These are phyloP conservation scores for Mycotypha africana DNA, from an alignment of 371 early-diverging fungal species.

Conservation along the genomic window DNA sequence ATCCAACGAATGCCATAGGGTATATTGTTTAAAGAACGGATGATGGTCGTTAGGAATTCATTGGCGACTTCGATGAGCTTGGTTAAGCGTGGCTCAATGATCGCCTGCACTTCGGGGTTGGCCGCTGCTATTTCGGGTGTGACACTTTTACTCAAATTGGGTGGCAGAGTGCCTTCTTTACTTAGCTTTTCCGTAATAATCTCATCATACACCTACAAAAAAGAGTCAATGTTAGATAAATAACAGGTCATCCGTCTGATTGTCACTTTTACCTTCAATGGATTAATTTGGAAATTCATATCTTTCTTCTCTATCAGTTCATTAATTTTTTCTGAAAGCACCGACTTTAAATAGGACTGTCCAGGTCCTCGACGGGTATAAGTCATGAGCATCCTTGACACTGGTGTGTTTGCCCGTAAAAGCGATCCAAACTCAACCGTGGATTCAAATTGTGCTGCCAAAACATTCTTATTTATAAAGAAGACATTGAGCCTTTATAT, in stretches of 20 bases:
- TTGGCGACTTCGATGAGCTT: slow-evolving; percentile 83
- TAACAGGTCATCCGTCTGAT: background rate
- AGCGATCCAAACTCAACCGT: slow-evolving; percentile 83
- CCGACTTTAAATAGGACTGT: slow-evolving; percentile 86
- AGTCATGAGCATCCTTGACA: slow-evolving; percentile 94
- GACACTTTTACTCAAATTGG: slow-evolving; percentile 64
- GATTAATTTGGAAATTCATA: slow-evolving; percentile 83
- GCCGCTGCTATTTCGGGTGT: slow-evolving; percentile 74
- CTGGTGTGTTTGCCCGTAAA: slow-evolving; percentile 92
- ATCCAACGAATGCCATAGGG: slow-evolving; percentile 95
- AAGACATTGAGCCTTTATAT: background rate
- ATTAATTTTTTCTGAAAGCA: slow-evolving; percentile 79
- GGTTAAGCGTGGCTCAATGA: slow-evolving; percentile 76
- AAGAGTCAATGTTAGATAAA: background rate
- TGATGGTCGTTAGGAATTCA: slow-evolving; percentile 72
- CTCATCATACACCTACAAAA: slow-evolving; percentile 63
- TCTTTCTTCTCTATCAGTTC: slow-evolving; percentile 47
- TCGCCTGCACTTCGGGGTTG: slow-evolving; percentile 76
- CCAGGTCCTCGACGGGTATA: slow-evolving; percentile 93
- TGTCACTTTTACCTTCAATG: slow-evolving; percentile 51
- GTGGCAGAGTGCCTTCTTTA: slow-evolving; percentile 46
- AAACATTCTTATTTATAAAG: slow-evolving; percentile 74
- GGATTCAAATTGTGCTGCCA: slow-evolving; percentile 86
- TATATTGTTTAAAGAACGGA: slow-evolving; percentile 68
- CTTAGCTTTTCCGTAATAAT: slow-evolving; percentile 48